phyloP scores from a whole-genome alignment of 495 filamentous ascomycete genomes.

The Lindgomyces ingoldianus region DNA sequence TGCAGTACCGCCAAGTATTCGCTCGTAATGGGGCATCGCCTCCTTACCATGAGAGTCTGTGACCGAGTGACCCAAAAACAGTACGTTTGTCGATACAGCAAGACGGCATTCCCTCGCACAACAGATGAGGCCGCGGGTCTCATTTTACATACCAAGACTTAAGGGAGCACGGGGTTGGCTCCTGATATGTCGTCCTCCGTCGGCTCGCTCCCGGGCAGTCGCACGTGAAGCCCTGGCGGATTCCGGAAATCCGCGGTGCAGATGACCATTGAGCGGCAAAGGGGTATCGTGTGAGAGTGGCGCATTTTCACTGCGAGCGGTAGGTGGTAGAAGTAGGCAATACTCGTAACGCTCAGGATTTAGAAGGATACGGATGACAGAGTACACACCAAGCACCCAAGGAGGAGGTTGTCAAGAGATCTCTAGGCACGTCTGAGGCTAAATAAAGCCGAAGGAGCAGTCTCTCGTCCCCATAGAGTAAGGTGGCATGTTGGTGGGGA shows the following conservation, averaged over 20 bases:
- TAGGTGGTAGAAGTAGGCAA: constrained; percentile 3
- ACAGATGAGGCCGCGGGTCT: not conserved
- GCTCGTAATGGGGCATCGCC: no score
- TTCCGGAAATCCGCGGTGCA: constrained; percentile 7
- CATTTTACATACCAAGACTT: not conserved
- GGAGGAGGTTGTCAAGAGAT: not conserved
- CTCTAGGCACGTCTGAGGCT: not conserved
- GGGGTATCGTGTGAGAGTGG: constrained; percentile 8
- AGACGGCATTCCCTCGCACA: not conserved
- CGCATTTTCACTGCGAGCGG: not conserved
- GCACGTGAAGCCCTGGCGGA: not conserved
- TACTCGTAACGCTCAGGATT: not conserved
- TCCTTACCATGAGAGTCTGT: no score
- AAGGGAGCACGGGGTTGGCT: constrained; percentile 4
- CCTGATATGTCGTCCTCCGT: constrained; percentile 15
- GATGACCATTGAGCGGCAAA: constrained; percentile 5
- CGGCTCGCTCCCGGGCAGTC: constrained; percentile 16
- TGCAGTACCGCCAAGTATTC: no score
- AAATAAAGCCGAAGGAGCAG: not conserved
- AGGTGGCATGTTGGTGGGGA: not conserved
- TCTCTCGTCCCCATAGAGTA: not conserved
- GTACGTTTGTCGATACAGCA: not conserved
- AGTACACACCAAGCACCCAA: not conserved
- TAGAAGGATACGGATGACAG: not conserved
- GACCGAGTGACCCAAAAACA: no score